Base-by-base conservation (phyloP, 2,329 filamentous ascomycete species). In the Clonostachys rhizophaga region DNA sequence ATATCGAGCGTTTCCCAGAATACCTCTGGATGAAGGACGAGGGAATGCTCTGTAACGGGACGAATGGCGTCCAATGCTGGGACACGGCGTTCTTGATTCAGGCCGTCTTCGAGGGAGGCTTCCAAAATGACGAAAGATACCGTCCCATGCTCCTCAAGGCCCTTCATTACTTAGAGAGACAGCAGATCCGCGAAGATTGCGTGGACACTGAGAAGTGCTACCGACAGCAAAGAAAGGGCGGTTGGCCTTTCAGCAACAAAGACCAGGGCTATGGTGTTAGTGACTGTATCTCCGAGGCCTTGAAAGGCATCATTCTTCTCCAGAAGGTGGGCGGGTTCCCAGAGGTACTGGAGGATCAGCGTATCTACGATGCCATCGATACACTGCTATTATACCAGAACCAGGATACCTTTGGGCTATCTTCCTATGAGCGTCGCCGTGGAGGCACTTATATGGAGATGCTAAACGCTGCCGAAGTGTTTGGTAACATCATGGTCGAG, bases 51-150 rank as follows among this genome's bases (percentile, higher is more conserved):
- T 86, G 86, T 67, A 96, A 96, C 57, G 94, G 94, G 36, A 99
- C 94, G 9, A 97, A 99, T 56, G 94, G 94, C n/a, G 91, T 97
- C 2, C 94, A 99, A 66, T 87, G 84, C 53, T 99, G 94, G 94
- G 94, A 99, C 62, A 99, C 94, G 0, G 80, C 91, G 1, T 97
- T 97, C 61, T 71, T 86, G 16, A 89, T 96, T 34, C 91, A 96
- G 64, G 86, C 89, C 1, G 81, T 89, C 6, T 79, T 89, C 45
- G 88, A 89, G 43, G 84, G 89, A 7, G 90, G 88, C 1, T 78
- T 96, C 24, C 84, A 87, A n/a, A 71, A 84, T 33, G 83, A 95
- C 43, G 74, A 83, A 12, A 83, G 85, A 56, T 96, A 89, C 83
- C 80, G 78, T 37, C 84, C 87, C 0, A 95, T 96, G 87, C 76